Percentiles rank a stretch among this genome's conserved stretches.
These are phyloP conservation scores for Dorcoceras hygrometricum DNA, from an alignment of 257 asterid genomes.

Conservation along the genomic window DNA sequence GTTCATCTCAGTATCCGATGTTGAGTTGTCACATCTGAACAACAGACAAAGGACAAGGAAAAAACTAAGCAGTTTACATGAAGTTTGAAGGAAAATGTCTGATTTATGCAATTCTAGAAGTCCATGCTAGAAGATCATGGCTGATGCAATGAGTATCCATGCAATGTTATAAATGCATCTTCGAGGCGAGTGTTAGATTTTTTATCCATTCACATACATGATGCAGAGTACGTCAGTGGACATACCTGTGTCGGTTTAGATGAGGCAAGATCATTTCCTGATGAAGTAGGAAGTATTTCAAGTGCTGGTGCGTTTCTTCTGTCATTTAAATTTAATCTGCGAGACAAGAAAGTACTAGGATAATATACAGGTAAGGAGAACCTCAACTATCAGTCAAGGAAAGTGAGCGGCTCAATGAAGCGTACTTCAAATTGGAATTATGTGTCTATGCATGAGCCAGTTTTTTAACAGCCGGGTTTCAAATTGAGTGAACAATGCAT, in stretches of 20 bases:
- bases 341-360: slow-evolving; percentile 19
- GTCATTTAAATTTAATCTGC: slow-evolving; percentile 61
- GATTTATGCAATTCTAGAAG: too few relatives aligned
- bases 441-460: background rate
- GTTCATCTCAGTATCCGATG: background rate
- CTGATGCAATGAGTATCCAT: too few relatives aligned
- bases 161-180: background rate
- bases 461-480: background rate
- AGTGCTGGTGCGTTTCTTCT: slow-evolving; percentile 32
- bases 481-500: background rate
- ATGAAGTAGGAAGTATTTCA: slow-evolving; percentile 35
- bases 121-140: too few relatives aligned
- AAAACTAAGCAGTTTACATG: too few relatives aligned
- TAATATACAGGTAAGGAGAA: background rate
- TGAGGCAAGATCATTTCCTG: slow-evolving; percentile 35
- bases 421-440: background rate
- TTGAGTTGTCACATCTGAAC: background rate
- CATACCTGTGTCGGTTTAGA: slow-evolving; percentile 57
- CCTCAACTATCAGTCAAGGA: background rate
- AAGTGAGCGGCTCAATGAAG: background rate
- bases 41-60: background rate
- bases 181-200: too few relatives aligned
- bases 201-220: slow-evolving; percentile 2
- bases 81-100: too few relatives aligned
- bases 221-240: background rate